Conservation (phyloP, 306 rosid species). For the Vigna mungo region DNA sequence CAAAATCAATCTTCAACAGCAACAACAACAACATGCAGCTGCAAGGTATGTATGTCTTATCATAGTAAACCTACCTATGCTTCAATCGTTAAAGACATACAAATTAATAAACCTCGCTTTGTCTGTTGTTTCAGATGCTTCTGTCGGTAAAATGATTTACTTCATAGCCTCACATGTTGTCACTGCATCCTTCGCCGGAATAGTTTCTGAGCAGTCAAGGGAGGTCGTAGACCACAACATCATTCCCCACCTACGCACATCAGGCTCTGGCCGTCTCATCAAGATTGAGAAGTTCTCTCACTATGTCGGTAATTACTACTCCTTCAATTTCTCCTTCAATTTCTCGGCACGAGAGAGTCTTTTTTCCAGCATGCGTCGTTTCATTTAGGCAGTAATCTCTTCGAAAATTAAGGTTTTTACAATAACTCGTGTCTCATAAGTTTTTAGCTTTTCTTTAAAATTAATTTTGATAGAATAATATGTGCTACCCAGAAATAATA, state of each 20-base stretch:
- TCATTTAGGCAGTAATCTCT: neutral
- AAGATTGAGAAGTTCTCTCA: slow-evolving; percentile 70
- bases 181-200: slow-evolving; percentile 53
- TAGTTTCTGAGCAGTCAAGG: slow-evolving; percentile 37
- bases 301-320: slow-evolving; percentile 62
- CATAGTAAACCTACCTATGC: neutral
- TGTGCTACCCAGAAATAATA: too few relatives aligned
- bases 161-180: slow-evolving; percentile 35
- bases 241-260: slow-evolving; percentile 50
- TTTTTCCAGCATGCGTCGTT: neutral
- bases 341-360: neutral
- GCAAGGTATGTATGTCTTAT: slow-evolving; percentile 29
- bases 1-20: neutral
- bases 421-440: neutral
- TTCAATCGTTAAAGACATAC: neutral
- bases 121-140: slow-evolving; percentile 45
- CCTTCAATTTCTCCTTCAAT: neutral
- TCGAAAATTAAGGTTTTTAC: neutral
- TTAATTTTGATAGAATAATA: neutral
- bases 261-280: slow-evolving; percentile 67
- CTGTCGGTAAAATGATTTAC: slow-evolving; percentile 35
- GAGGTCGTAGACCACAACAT: slow-evolving; percentile 21
- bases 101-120: neutral
- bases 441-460: neutral
- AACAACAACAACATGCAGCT: slow-evolving; percentile 5